Evolutionary conservation across 1,284 basidiomycete genomes (phyloP).

Genomic region (Retiboletus flavoniger): DNA sequence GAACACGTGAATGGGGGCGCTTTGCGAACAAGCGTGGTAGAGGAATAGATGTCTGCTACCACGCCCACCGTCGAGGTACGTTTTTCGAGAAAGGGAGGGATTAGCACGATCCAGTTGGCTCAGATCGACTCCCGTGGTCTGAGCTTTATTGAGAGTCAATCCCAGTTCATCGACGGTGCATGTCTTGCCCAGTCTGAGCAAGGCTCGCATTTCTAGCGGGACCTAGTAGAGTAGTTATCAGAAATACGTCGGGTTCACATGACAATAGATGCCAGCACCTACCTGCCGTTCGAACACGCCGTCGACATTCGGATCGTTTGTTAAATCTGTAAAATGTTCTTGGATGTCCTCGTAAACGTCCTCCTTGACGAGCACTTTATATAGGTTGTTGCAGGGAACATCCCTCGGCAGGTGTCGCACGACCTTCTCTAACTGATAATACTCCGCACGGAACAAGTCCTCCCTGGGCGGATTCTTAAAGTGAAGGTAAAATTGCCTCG

Average conservation of each 20-base stretch:
- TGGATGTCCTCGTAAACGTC: slow-evolving; percentile 82
- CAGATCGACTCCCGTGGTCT: slow-evolving; percentile 85
- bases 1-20: slow-evolving; percentile 84
- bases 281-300: slow-evolving; percentile 95
- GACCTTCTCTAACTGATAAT: slow-evolving; percentile 76
- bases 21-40: slow-evolving; percentile 82
- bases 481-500: slow-evolving; percentile 92
- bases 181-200: slow-evolving; percentile 83
- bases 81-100: slow-evolving; percentile 58
- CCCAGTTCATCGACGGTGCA: slow-evolving; percentile 70
- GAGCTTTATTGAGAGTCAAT: slow-evolving; percentile 81
- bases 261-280: slow-evolving; percentile 8
- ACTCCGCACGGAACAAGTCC: slow-evolving; percentile 64
- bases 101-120: slow-evolving; percentile 72
- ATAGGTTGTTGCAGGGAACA: slow-evolving; percentile 76
- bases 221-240: slow-evolving; percentile 48
- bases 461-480: slow-evolving; percentile 66
- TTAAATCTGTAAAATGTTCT: slow-evolving; percentile 88
- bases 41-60: slow-evolving; percentile 85
- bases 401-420: slow-evolving; percentile 81
- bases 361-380: slow-evolving; percentile 83
- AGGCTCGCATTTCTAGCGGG: slow-evolving; percentile 79
- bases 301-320: slow-evolving; percentile 93
- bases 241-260: slow-evolving; percentile 4
- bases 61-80: slow-evolving; percentile 76